Base-by-base conservation (phyloP, 148 eudicot species). In the Amaranthus palmeri region DNA sequence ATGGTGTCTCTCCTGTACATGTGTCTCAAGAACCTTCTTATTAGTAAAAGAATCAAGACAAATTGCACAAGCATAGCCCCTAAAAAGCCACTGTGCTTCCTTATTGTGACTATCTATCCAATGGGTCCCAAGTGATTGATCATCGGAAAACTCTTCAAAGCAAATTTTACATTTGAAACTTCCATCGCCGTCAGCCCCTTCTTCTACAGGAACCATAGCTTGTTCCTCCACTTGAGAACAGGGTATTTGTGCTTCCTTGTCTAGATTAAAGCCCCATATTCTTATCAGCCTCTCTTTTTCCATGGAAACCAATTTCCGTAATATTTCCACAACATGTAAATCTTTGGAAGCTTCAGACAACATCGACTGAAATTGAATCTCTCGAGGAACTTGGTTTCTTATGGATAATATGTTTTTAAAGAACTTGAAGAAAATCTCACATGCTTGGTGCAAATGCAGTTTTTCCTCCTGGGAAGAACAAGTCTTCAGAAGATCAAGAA, bases 1-100 rank as follows among this genome's bases (percentile, higher is more conserved):
- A 74, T 86, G 90, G 68, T 95, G 99, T 74, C 92, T 88, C 74
- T 95, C 97, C 74, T 91, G 93, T 55, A 95, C 99, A 78, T 95
- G 99, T 49, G 86, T 76, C 81, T 95, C 96, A 59, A 95, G 83
- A 79, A 90, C 88, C 81, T 89, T 95, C 81, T 82, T 85, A 68
- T 95, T 92, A 62, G 92, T 95, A 69, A 95, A 95, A 67, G 99
- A 89, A 83, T 95, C 99, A 44, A 95, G 83, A 80, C 99, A 95
- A 45, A 95, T 91, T 53, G 99, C 96, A 84, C 99, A 95, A 57
- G 88, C 97, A 80, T 95, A 95, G 54, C 97, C 97, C 72, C 93
- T 88, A 78, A 91, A 95, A 63, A 88, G 87, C 91, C 93, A 95
- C 66, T 88, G 97, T 62, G 99, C 97, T 86, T 95, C 99, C 79